These are phyloP conservation scores for Yamadazyma dushanensis DNA, from an alignment of 1,139 yeast species.

Conservation along the genomic window DNA sequence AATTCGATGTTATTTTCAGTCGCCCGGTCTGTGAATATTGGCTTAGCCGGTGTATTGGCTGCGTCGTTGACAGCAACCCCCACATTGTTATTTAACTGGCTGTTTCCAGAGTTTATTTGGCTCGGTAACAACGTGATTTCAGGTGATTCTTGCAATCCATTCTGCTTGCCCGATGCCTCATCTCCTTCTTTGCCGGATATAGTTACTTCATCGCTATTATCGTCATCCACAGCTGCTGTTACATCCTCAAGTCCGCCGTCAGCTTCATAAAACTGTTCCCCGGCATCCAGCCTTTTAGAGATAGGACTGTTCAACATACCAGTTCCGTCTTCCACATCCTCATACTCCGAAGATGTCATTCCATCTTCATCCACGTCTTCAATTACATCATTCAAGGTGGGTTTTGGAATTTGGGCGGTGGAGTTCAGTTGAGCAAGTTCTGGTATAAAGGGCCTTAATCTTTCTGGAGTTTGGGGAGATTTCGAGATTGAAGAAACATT, in stretches of 20 bases:
- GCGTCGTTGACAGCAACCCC: too few relatives aligned
- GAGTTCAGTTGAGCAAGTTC: slow-evolving; percentile 1
- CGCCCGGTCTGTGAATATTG: too few relatives aligned
- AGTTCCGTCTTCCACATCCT: slow-evolving; percentile 9
- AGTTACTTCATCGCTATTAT: background rate
- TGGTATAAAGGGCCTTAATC: slow-evolving; percentile 4
- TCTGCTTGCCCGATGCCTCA: background rate
- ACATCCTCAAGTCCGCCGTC: slow-evolving; percentile 1
- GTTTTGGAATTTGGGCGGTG: slow-evolving; percentile 11
- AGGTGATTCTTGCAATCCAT: too few relatives aligned
- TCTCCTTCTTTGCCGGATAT: background rate
- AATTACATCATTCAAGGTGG: slow-evolving; percentile 16
- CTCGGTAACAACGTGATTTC: too few relatives aligned
- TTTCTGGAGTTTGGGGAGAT: slow-evolving; percentile 2
- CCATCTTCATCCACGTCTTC: slow-evolving; percentile 15
- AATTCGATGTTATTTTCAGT: too few relatives aligned
- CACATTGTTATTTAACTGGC: too few relatives aligned
- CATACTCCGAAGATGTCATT: slow-evolving; percentile 10
- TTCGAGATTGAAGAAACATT: background rate
- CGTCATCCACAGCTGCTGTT: background rate
- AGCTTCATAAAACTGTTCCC: slow-evolving; percentile 11
- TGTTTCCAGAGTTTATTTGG: too few relatives aligned
- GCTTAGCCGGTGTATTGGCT: too few relatives aligned
- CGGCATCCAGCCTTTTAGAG: slow-evolving; percentile 10
- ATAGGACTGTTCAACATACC: slow-evolving; percentile 7